Conservation (phyloP, 2,329 filamentous ascomycete species). For the Arthroderma sp. region DNA sequence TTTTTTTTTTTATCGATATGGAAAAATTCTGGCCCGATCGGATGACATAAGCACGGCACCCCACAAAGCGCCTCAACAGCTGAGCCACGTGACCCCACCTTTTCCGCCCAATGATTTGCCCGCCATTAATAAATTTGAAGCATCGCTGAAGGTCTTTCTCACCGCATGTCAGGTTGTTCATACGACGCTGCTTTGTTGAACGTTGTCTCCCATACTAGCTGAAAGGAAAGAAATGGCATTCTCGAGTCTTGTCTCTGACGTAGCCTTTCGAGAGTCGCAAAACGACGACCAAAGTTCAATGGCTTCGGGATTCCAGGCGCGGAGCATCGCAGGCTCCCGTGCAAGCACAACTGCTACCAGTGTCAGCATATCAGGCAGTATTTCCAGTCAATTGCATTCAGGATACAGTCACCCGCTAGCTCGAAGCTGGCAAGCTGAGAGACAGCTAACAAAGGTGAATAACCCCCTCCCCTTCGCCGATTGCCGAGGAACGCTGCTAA, state of each 20-base stretch:
- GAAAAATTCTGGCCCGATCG: no score
- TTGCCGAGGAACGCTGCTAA: not conserved
- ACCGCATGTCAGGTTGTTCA: no score
- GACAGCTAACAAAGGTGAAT: constrained; percentile 68
- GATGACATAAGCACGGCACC: no score
- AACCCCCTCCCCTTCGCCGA: not conserved
- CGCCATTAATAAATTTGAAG: no score
- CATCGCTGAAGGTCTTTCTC: no score
- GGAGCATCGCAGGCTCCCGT: constrained; percentile 30
- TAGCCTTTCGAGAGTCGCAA: constrained; percentile 32
- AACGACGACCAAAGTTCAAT: constrained; percentile 31
- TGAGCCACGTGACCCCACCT: no score
- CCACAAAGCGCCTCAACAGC: no score
- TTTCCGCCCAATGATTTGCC: no score
- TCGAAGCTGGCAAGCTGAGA: constrained; percentile 69
- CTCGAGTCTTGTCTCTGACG: constrained; percentile 37
- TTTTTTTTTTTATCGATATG: no score
- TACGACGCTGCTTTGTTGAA: no score
- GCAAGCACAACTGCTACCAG: constrained; percentile 37
- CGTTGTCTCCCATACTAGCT: no score
- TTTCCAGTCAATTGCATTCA: constrained; percentile 70
- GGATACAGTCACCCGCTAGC: constrained; percentile 71
- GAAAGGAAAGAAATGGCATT: constrained; percentile 30
- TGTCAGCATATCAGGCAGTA: constrained; percentile 47
- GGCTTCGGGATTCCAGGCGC: constrained; percentile 26